Evolutionary conservation across 768 basidiomycete genomes (phyloP), one percentile per base, ranked within the genome.

Genomic region (Naganishia onofrii): DNA sequence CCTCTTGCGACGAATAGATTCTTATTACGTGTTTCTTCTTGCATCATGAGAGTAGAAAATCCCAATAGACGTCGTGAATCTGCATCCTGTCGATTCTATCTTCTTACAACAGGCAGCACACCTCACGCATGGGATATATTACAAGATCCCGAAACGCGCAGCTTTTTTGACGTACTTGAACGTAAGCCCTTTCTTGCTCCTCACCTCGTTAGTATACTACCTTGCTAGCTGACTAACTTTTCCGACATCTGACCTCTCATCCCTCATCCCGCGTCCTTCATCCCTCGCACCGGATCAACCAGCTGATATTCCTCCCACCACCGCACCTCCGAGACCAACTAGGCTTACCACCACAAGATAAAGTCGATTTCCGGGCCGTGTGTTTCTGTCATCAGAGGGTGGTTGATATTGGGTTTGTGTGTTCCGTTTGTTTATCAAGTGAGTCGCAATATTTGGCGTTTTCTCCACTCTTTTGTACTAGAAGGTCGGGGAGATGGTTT

Each of bases 371-470:
- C 78, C 87, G 96, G 34, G 96, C 96, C 0, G 95, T 94, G 9
- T 98, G 95, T 79, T 98, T 99, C 84, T 99, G 96, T 82, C 96
- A 98, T 82, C 96, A 97, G 80, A 89, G 89, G 66, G 95, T 96
- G 57, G 87, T 98, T 48, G 95, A 98, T 78, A 87, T 98, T 66
- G 96, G 93, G 67, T 99, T 93, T 74, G 93, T 99, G 26, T 99
- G 96, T 79, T 95, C 93, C n/a, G 93, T 99, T 36, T 99, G 96
- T 79, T 82, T 99, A 34, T 95, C 93, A 31, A 98, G 94, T 96
- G 74, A 36, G 34, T 36, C 34, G 34, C 12, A n/a, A 36, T 36
- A 36, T 36, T 36, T 12, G 6, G 4, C 34, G 4, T 36, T 12
- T 12, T 36, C 34, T 4, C 34, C 4, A 36, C 34, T 4, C 4